A percentile compares a stretch with the other conserved stretches of the same genome.
These are phyloP conservation scores for Eucalyptus dawsonii DNA, from an alignment of 345 rosid genomes.

Conservation along the genomic window DNA sequence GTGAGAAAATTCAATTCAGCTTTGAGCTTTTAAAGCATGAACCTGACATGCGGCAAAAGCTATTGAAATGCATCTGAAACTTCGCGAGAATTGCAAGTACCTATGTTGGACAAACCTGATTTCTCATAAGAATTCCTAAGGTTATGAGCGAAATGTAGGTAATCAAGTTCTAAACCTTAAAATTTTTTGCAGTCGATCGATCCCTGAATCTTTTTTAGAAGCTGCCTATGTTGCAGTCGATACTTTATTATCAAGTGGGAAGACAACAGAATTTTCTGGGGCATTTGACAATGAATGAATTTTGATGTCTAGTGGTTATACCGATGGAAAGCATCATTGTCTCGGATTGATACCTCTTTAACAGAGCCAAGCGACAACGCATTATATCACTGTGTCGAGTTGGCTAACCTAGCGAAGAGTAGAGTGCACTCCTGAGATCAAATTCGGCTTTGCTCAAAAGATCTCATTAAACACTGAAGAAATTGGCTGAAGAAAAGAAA, in stretches of 20 bases:
- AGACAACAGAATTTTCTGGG: not conserved
- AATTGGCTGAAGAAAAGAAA: not conserved
- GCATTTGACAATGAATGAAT: not conserved
- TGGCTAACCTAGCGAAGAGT: not conserved
- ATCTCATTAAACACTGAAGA: not conserved
- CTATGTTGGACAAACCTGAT: not conserved
- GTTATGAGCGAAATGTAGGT: not conserved
- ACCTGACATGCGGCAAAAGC: not conserved
- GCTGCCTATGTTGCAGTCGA: not conserved
- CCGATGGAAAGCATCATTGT: not conserved
- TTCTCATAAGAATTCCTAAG: not conserved
- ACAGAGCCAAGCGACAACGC: not conserved
- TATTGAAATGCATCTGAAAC: not conserved
- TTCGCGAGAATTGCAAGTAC: not conserved
- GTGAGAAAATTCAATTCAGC: not conserved
- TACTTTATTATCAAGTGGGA: not conserved
- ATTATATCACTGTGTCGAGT: not conserved
- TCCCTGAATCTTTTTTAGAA: not conserved
- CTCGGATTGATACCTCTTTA: not conserved
- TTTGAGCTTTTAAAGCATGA: not conserved
- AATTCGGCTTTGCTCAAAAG: not conserved
- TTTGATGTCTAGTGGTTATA: not conserved
- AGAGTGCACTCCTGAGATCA: not conserved
- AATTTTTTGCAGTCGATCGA: not conserved
- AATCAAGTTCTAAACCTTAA: not conserved